phyloP scores from a whole-genome alignment of 2,329 filamentous ascomycete genomes.

The Fusarium sp. region DNA sequence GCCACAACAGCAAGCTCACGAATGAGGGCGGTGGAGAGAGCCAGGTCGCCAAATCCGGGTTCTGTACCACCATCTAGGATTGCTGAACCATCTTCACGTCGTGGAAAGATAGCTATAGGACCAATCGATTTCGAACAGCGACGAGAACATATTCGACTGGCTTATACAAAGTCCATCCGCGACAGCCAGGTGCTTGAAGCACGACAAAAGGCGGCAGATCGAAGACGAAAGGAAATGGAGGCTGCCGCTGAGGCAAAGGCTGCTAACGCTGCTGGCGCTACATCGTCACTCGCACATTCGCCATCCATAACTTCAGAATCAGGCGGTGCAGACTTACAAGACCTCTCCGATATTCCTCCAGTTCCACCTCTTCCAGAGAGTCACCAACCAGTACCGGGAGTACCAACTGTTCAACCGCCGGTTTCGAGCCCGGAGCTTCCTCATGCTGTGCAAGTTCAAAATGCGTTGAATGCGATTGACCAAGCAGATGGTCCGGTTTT shows the following conservation, averaged over 20 bases:
- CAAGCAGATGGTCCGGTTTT: constrained; percentile 13
- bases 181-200: constrained; percentile 74
- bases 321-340: constrained; percentile 20
- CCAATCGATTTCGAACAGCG: constrained; percentile 88
- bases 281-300: constrained; percentile 31
- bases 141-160: constrained; percentile 83
- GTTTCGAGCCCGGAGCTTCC: constrained; percentile 2
- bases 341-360: constrained; percentile 37
- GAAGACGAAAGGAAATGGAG: constrained; percentile 64
- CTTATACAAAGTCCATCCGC: constrained; percentile 85
- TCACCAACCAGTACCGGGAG: constrained; percentile 10
- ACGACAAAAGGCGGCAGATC: constrained; percentile 64
- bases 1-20: constrained; percentile 79
- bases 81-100: constrained; percentile 54
- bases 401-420: constrained; percentile 7
- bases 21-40: constrained; percentile 71
- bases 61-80: constrained; percentile 49
- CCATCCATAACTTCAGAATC: constrained; percentile 35
- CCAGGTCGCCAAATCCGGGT: constrained; percentile 58
- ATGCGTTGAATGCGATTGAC: constrained; percentile 30
- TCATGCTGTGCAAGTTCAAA: constrained; percentile 26
- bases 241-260: constrained; percentile 58
- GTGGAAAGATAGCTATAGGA: constrained; percentile 71
- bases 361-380: constrained; percentile 39
- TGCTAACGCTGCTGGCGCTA: constrained; percentile 40